Conservation (phyloP, 768 basidiomycete species). For the Lepiota venenata region DNA sequence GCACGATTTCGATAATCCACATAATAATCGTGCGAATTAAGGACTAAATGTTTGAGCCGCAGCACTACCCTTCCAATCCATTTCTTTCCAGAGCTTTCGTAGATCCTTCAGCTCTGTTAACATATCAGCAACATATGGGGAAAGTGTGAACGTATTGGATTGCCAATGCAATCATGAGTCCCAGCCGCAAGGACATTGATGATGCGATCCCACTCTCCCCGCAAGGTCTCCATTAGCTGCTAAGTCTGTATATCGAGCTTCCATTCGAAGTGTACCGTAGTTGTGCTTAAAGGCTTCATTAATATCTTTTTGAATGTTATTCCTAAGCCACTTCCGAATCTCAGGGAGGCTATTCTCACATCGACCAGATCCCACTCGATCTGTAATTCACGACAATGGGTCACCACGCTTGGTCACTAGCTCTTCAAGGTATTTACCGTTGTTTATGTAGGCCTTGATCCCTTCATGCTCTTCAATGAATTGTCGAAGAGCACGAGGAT, state of each 20-base stretch:
- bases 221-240: conserved; percentile 27
- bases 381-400: conserved; percentile 21
- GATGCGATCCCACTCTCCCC: conserved; percentile 32
- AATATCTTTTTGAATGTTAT: conserved; percentile 31
- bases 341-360: conserved; percentile 24
- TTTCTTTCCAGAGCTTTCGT: conserved; percentile 47
- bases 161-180: conserved; percentile 39
- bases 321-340: conserved; percentile 23
- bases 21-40: conserved; percentile 35
- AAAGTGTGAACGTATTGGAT: conserved; percentile 26
- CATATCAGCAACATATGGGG: not conserved
- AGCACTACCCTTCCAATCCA: conserved; percentile 50
- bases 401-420: conserved; percentile 29
- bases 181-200: conserved; percentile 37
- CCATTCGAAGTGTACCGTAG: conserved; percentile 36
- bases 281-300: conserved; percentile 34
- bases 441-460: conserved; percentile 27
- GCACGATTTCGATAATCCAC: conserved; percentile 20
- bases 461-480: conserved; percentile 38
- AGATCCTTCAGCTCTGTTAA: conserved; percentile 34
- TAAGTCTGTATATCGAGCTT: conserved; percentile 44
- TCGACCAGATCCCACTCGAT: conserved; percentile 17
- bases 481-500: conserved; percentile 31
- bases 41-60: conserved; percentile 47
- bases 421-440: conserved; percentile 29